Percentiles rank a stretch among this genome's conserved stretches.
phyloP scores from a whole-genome alignment of 1,284 basidiomycete genomes.

The Singerocomus inundabilis region DNA sequence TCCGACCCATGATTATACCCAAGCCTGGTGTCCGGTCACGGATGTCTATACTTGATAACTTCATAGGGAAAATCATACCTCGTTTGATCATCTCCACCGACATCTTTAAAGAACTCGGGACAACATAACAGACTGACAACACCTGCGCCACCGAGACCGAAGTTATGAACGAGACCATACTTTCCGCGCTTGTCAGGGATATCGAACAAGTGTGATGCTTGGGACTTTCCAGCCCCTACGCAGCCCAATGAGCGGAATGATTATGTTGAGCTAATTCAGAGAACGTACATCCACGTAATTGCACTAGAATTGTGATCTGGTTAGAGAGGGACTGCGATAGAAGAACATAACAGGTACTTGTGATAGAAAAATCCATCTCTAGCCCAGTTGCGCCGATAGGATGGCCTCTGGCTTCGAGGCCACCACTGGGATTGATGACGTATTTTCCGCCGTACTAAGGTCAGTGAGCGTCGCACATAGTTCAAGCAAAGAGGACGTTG shows the following conservation, averaged over 20 bases:
- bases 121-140: conserved; percentile 69
- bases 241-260: background rate
- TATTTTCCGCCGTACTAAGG: conserved; percentile 77
- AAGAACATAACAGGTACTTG: conserved; percentile 46
- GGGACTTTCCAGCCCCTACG: conserved; percentile 74
- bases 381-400: conserved; percentile 82
- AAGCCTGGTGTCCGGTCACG: conserved; percentile 41
- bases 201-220: conserved; percentile 69
- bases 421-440: conserved; percentile 84
- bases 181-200: conserved; percentile 64
- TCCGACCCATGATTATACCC: conserved; percentile 78
- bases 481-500: conserved; percentile 1
- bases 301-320: conserved; percentile 44
- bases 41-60: background rate
- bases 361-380: conserved; percentile 85
- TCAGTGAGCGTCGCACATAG: background rate
- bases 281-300: conserved; percentile 62
- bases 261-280: background rate
- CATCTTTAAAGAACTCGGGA: conserved; percentile 66
- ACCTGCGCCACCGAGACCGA: conserved; percentile 75
- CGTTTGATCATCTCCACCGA: conserved; percentile 59
- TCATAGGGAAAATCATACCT: conserved; percentile 41
- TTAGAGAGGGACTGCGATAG: conserved; percentile 2
- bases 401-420: conserved; percentile 83
- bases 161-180: conserved; percentile 77